phyloP scores from a whole-genome alignment of 2,329 filamentous ascomycete species.

The Pseudogymnoascus sp. region DNA sequence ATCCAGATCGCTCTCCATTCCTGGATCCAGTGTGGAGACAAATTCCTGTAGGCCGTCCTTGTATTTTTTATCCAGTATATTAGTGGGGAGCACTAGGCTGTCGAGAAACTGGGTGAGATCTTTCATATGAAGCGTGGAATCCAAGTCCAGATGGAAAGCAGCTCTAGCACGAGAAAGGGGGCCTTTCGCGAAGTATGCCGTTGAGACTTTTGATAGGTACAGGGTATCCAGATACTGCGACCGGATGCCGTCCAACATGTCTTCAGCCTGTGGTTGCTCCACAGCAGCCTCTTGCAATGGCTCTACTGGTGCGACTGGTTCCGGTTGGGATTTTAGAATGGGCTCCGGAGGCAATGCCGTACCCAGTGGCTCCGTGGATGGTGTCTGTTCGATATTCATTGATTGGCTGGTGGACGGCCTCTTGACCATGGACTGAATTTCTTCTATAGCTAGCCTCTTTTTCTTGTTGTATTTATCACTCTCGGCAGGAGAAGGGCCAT shows the following conservation, averaged over 20 bases:
- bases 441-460: slow-evolving; percentile 52
- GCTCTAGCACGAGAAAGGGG: slow-evolving; percentile 67
- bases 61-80: slow-evolving; percentile 71
- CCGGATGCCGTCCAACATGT: slow-evolving; percentile 33
- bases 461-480: slow-evolving; percentile 34
- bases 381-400: not conserved
- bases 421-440: slow-evolving; percentile 52
- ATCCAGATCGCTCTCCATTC: slow-evolving; percentile 38
- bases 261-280: slow-evolving; percentile 15
- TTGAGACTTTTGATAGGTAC: slow-evolving; percentile 61
- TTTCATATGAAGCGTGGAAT: slow-evolving; percentile 50
- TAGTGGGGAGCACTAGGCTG: slow-evolving; percentile 55
- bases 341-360: not conserved
- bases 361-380: not conserved
- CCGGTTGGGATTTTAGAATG: not conserved
- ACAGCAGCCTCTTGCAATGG: not conserved
- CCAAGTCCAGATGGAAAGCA: slow-evolving; percentile 56
- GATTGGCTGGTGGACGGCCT: slow-evolving; percentile 27
- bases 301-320: not conserved
- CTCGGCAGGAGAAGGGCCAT: slow-evolving; percentile 11
- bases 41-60: slow-evolving; percentile 59
- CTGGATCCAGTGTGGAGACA: slow-evolving; percentile 47
- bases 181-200: slow-evolving; percentile 79
- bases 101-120: slow-evolving; percentile 64
- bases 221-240: slow-evolving; percentile 51